Evolutionary conservation across 2,329 filamentous ascomycete genomes (phyloP), one percentile per base, ranked within the genome.

Genomic region (Orbilia oligospora): DNA sequence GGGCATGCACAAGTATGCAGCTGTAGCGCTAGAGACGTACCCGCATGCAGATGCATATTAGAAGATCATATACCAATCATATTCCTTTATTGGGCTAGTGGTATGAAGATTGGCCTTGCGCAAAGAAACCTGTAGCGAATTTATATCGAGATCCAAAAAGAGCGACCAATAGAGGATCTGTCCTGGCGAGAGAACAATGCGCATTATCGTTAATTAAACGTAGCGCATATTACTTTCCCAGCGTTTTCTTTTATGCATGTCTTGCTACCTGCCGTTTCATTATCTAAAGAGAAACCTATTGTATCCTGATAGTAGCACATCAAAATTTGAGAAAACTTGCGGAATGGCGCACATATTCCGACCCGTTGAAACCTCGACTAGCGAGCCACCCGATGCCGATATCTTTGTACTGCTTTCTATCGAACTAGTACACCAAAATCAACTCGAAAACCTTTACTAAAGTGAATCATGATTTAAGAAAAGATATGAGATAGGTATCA

Each of bases 231-330:
- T n/a, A n/a, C n/a, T n/a, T n/a, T n/a, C n/a, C n/a, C n/a, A n/a
- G n/a, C n/a, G n/a, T n/a, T n/a, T n/a, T n/a, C 4, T 41, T 22
- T 30, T 20, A 33, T 61, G 56, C 33, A 61, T 44, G 36, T 27
- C 53, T 20, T 44, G 36, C 27, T 3, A 58, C 30, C 8, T 44
- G 18, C 56, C 56, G 53, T 38, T 58, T 61, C 27, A 61, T 44
- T 44, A 44, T 61, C 33, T 27, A 18, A 61, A 27, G 20, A 44
- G 33, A 61, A 58, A 12, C 20, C 1, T 6, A 14, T 61, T 61
- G 24, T 44, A 61, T 27, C 33, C 33, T 61, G 56, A 61, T 61
- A 61, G 56, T 61, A 61, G 44, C 56, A 36, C 56, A 61, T 12
- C 6, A 3, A 30, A 30, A 6, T 6, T 30, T 30, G 27, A 30